phyloP scores from a whole-genome alignment of 495 filamentous ascomycete genomes.

The Annulohypoxylon moriforme region DNA sequence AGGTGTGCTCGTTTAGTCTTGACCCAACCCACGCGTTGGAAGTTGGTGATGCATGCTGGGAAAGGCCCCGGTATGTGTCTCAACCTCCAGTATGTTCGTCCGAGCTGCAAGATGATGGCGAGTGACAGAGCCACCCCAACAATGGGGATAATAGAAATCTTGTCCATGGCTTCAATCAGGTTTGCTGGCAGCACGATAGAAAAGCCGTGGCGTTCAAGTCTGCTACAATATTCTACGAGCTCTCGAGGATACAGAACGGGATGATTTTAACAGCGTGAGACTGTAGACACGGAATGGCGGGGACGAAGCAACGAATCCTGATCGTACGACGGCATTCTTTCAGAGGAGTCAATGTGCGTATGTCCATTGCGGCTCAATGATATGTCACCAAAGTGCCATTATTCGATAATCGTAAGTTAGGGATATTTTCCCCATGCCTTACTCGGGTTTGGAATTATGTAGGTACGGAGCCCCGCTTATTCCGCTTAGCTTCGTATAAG shows the following conservation, averaged over 20 bases:
- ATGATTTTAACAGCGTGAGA: background rate
- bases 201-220: background rate
- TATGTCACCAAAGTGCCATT: background rate
- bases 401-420: background rate
- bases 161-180: background rate
- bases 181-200: background rate
- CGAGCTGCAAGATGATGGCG: background rate
- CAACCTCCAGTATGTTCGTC: conserved; percentile 22
- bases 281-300: background rate
- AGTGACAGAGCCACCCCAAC: background rate
- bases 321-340: background rate
- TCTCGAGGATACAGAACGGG: background rate
- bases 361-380: background rate
- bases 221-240: background rate
- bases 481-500: background rate
- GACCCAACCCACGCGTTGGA: conserved; percentile 49
- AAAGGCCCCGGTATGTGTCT: conserved; percentile 60
- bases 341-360: background rate
- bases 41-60: conserved; percentile 50
- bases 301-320: background rate
- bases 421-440: background rate
- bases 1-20: conserved; percentile 45
- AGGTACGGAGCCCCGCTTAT: background rate
- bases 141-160: background rate
- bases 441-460: conserved; percentile 4